These are phyloP conservation scores for Ophiostoma triangulosporum DNA, from an alignment of 2,329 filamentous ascomycete species.

Conservation along the genomic window DNA sequence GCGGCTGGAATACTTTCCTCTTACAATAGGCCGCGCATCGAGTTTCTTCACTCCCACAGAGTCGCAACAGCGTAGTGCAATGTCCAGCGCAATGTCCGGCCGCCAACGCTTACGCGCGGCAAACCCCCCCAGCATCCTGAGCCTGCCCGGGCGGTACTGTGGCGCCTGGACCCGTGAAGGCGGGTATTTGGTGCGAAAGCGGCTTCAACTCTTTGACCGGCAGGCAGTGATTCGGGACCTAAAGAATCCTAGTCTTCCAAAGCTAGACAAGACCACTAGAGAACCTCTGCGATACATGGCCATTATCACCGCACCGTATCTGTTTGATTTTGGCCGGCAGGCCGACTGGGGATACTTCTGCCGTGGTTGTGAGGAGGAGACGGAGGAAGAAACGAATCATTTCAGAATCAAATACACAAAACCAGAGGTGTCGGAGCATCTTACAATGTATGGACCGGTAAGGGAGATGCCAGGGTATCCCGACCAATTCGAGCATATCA, in stretches of 20 bases:
- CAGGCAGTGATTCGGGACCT: neutral
- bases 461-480: too few relatives aligned
- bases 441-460: slow-evolving; percentile 1
- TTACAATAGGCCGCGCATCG: slow-evolving; percentile 20
- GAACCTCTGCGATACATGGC: slow-evolving; percentile 2
- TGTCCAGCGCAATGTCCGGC: neutral
- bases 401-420: slow-evolving; percentile 5
- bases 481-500: too few relatives aligned
- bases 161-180: neutral
- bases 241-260: neutral
- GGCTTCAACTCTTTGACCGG: neutral
- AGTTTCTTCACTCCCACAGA: neutral
- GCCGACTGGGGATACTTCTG: slow-evolving; percentile 7
- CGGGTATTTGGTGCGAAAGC: neutral
- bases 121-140: slow-evolving; percentile 23
- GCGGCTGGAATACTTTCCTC: slow-evolving; percentile 14
- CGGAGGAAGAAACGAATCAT: neutral
- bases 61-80: neutral
- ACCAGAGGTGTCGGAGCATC: neutral
- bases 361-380: neutral
- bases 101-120: neutral
- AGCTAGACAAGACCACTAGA: neutral
- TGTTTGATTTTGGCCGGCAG: neutral
- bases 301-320: slow-evolving; percentile 3
- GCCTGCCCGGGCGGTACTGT: slow-evolving; percentile 1